A percentile compares a stretch with the other conserved stretches of the same genome.
phyloP scores from a whole-genome alignment of 2,329 filamentous ascomycete species.

The Aureobasidium musti region DNA sequence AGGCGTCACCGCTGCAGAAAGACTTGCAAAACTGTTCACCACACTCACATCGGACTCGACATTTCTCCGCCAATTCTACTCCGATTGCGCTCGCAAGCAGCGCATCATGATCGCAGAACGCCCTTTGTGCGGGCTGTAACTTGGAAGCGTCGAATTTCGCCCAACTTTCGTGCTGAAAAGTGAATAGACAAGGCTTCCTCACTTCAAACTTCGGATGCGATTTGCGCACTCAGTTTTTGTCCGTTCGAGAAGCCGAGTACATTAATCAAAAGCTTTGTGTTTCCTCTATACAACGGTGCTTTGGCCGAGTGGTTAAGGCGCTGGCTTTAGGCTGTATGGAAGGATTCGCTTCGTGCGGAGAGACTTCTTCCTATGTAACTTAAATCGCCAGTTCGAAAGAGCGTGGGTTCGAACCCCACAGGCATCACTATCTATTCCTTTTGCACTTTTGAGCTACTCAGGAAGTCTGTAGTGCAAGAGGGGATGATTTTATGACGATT shows the following conservation, averaged over 20 bases:
- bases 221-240: background rate
- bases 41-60: background rate
- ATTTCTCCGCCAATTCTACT: background rate
- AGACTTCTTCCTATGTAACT: background rate
- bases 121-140: background rate
- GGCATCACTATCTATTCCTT: background rate
- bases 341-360: background rate
- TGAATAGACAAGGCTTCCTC: background rate
- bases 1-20: background rate
- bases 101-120: background rate
- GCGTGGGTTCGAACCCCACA: slow-evolving; percentile 20
- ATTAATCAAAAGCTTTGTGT: background rate
- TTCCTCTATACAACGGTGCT: background rate
- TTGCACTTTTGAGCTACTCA: background rate
- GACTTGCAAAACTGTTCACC: background rate
- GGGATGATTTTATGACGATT: background rate
- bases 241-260: background rate
- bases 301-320: slow-evolving; percentile 21
- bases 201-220: too few relatives aligned
- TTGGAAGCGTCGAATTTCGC: background rate
- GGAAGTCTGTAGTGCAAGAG: too few relatives aligned
- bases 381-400: slow-evolving; percentile 19
- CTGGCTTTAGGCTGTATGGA: background rate
- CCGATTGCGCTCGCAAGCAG: background rate
- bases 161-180: background rate